Base-by-base conservation (phyloP, 2,329 filamentous ascomycete genomes). In the Eutypella sp. region DNA sequence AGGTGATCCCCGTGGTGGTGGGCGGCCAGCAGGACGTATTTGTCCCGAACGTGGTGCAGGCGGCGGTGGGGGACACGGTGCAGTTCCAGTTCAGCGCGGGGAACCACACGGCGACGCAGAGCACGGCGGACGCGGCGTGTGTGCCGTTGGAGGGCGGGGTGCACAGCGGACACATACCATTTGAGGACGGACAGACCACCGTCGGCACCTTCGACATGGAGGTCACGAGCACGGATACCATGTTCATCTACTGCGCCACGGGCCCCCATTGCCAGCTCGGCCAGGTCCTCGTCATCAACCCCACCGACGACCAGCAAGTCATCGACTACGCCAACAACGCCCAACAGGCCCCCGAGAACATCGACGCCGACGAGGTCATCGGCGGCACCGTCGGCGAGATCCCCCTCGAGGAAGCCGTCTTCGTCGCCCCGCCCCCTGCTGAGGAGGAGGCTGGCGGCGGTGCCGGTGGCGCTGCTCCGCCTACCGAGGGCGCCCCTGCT, bases 201-300 rank as follows among this genome's bases (percentile, higher is more conserved):
- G 68, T 72, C 6, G 69, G 69, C 0, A 71, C 68, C 2, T 79
- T 76, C 54, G 72, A 67, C 46, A 66, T 79, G 56, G 64, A 66
- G 10, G 57, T 79, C 16, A 67, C 66, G 23, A 67, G 63, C 47
- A 64, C 68, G 0, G 64, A 70, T 2, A 65, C 74, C 5, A 69
- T 77, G 47, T 78, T 73, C 57, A 50, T 75, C 25, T 79, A 78
- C 57, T 79, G 75, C 46, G 71, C 73, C 1, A 70, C 70, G 2
- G 67, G 62, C 0, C 68, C 67, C 3, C 74, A 78, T 47, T 78
- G 76, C 39, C 69, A 75, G 53, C 57, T 55, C 8, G 75, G 74
- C 7, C 76, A 78, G 65, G 67, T 73, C 23, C 69, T 75, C 61
- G 67, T 75, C 5, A 68, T 79, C 33, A 79, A 79, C 47, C 69